A percentile compares a stretch with the other conserved stretches of the same genome.
Evolutionary conservation across 176 grass and related monocot species (phyloP).

Genomic region (Musa beccarii): DNA sequence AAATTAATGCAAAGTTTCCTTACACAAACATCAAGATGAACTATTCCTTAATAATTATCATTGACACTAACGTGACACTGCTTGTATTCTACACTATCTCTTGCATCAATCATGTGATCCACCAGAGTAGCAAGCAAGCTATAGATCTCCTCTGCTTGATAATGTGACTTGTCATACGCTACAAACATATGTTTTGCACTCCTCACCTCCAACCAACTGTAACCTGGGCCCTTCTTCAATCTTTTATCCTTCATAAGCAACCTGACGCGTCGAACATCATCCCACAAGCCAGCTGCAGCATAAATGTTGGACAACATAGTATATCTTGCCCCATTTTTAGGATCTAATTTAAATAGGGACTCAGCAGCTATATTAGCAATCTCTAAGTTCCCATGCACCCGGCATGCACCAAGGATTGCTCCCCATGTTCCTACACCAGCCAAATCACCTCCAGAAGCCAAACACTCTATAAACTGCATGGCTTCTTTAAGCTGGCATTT

Average conservation of each 20-base stretch:
- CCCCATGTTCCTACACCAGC: constrained; percentile 47
- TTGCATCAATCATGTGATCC: constrained; percentile 28
- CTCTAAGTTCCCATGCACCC: constrained; percentile 54
- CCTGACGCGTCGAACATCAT: constrained; percentile 39
- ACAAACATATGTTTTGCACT: constrained; percentile 49
- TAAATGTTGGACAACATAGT: constrained; percentile 71
- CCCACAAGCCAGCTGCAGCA: constrained; percentile 54
- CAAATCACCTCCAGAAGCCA: constrained; percentile 28
- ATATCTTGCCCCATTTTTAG: constrained; percentile 58
- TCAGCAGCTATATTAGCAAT: constrained; percentile 49
- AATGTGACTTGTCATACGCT: constrained; percentile 41
- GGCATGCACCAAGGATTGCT: constrained; percentile 56
- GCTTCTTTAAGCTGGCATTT: constrained; percentile 50
- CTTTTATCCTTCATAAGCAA: constrained; percentile 54
- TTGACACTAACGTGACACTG: not conserved
- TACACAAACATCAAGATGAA: not conserved
- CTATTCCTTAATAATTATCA: not conserved
- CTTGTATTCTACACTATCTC: constrained; percentile 22
- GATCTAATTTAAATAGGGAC: constrained; percentile 47
- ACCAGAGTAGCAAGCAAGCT: constrained; percentile 30
- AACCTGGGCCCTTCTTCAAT: constrained; percentile 57
- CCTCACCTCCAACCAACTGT: constrained; percentile 67
- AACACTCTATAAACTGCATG: constrained; percentile 35
- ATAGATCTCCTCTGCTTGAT: constrained; percentile 32
- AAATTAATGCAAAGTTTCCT: not conserved